Evolutionary conservation across 192 early-diverging fungal genomes (phyloP).

Genomic region (Geosiphon pyriformis): DNA sequence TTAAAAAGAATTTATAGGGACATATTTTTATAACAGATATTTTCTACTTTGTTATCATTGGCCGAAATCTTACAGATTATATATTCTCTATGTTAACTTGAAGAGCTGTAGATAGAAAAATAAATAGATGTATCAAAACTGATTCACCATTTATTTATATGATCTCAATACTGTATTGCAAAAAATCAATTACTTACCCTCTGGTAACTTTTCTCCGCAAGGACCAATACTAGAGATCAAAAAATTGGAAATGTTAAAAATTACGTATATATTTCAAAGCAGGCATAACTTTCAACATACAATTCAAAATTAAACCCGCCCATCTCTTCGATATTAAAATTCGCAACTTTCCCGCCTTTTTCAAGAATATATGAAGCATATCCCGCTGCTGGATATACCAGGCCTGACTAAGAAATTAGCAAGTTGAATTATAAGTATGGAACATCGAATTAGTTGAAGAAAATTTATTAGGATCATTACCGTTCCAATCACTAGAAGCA

Average conservation of each 20-base stretch:
- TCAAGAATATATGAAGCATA: not conserved
- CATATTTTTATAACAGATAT: no score
- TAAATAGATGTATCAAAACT: no score
- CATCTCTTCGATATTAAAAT: constrained; percentile 14
- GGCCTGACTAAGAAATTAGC: not conserved
- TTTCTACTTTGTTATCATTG: no score
- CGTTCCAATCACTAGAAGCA: constrained; percentile 19
- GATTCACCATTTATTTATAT: no score
- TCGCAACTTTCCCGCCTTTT: not conserved
- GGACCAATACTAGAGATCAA: constrained; percentile 10
- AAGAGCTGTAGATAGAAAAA: no score
- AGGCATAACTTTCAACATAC: not conserved
- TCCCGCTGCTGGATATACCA: constrained; percentile 17
- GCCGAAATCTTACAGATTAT: no score
- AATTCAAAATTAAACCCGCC: constrained; percentile 16
- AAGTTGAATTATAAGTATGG: not conserved
- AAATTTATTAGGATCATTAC: not conserved
- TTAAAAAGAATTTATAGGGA: no score
- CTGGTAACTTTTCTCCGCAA: constrained; percentile 10
- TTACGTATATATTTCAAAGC: not conserved
- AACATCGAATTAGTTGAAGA: not conserved
- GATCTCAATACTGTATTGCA: no score
- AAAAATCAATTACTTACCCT: no score
- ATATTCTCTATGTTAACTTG: no score
- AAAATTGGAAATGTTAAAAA: not conserved